Evolutionary conservation across 345 rosid species (phyloP).

Genomic region (Camelina neglecta): DNA sequence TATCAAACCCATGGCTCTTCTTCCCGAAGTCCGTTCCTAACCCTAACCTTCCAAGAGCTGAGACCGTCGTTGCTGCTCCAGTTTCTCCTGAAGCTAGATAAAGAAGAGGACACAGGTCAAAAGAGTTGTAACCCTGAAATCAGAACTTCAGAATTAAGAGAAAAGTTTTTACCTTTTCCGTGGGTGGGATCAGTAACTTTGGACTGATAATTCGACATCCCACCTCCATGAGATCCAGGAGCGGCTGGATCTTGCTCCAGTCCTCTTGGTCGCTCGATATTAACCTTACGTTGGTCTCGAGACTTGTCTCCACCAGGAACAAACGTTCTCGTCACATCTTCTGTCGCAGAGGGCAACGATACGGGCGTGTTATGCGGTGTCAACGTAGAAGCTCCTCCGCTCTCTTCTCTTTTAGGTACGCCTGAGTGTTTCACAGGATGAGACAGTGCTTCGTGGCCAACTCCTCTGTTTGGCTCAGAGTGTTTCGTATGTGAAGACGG

Average conservation of each 20-base stretch:
- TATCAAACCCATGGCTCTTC: constrained; percentile 21
- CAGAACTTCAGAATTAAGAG: neutral
- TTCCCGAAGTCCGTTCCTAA: constrained; percentile 19
- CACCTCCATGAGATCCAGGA: constrained; percentile 38
- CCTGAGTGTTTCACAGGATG: constrained; percentile 1
- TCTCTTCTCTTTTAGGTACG: constrained; percentile 2
- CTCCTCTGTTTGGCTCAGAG: constrained; percentile 21
- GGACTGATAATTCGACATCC: constrained; percentile 60
- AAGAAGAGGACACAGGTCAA: constrained; percentile 9
- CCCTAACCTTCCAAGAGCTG: constrained; percentile 29
- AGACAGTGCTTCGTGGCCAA: constrained; percentile 19
- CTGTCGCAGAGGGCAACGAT: constrained; percentile 20
- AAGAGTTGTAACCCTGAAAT: neutral
- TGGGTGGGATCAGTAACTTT: constrained; percentile 56
- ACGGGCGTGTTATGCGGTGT: constrained; percentile 45
- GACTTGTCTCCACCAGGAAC: constrained; percentile 26
- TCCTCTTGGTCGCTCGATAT: constrained; percentile 45
- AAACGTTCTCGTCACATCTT: constrained; percentile 36
- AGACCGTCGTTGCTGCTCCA: constrained; percentile 17
- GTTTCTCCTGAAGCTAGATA: constrained; percentile 31
- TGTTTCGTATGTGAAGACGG: constrained; percentile 24
- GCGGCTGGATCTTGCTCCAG: constrained; percentile 63
- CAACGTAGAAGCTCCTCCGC: constrained; percentile 1
- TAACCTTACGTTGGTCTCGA: constrained; percentile 42
- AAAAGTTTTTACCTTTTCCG: constrained; percentile 33